These are phyloP conservation scores for Phlebiopsis flavidoalba DNA, from an alignment of 768 basidiomycete species.

Conservation along the genomic window DNA sequence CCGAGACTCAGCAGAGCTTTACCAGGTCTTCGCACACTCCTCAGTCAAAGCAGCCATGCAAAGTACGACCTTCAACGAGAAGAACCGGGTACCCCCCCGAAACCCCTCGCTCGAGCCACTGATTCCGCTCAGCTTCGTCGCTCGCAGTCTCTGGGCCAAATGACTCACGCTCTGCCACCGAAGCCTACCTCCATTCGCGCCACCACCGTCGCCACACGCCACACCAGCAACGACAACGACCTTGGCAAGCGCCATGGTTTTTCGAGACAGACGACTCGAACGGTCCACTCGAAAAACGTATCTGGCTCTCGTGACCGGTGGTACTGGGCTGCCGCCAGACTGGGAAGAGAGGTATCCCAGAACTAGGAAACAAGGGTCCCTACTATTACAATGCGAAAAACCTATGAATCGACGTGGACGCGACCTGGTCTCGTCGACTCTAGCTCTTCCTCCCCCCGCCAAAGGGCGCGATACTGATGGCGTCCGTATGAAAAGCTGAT, in stretches of 20 bases:
- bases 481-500: slow-evolving; percentile 19
- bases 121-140: slow-evolving; percentile 23
- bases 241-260: slow-evolving; percentile 59
- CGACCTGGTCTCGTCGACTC: slow-evolving; percentile 34
- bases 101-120: slow-evolving; percentile 15
- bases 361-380: slow-evolving; percentile 33
- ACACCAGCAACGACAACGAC: slow-evolving; percentile 55
- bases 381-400: slow-evolving; percentile 60
- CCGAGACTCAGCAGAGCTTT: slow-evolving; percentile 14
- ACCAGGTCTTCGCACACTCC: slow-evolving; percentile 8
- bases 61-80: slow-evolving; percentile 22
- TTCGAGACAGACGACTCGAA: slow-evolving; percentile 40
- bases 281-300: slow-evolving; percentile 17
- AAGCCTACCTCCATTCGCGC: slow-evolving; percentile 55
- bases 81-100: slow-evolving; percentile 13
- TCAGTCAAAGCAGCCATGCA: not conserved
- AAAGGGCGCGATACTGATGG: slow-evolving; percentile 16
- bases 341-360: slow-evolving; percentile 58
- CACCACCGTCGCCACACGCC: slow-evolving; percentile 40
- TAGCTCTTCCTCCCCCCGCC: slow-evolving; percentile 19
- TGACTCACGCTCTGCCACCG: slow-evolving; percentile 65
- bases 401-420: slow-evolving; percentile 54
- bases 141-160: slow-evolving; percentile 30
- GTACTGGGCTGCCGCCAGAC: slow-evolving; percentile 43
- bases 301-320: slow-evolving; percentile 21